phyloP scores from a whole-genome alignment of 2,329 filamentous ascomycete genomes.

The Diaporthe eres region DNA sequence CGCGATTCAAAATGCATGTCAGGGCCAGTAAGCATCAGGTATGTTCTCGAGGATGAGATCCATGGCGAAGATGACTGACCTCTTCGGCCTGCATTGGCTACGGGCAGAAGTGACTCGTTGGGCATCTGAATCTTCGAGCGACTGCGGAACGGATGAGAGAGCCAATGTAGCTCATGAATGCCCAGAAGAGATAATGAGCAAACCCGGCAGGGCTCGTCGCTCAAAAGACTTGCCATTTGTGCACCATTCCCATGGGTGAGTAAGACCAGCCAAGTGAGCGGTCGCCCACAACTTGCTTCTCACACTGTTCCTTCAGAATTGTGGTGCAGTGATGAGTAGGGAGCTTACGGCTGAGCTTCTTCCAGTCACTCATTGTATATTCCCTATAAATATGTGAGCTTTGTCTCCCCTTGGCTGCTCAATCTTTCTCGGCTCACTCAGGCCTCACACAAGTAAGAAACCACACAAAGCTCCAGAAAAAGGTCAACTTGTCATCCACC shows the following conservation, averaged over 20 bases:
- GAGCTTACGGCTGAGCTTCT: not conserved
- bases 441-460: not conserved
- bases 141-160: no score
- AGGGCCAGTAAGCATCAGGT: not conserved
- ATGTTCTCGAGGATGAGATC: accelerated
- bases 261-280: not conserved
- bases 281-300: no score
- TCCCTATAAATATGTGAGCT: not conserved
- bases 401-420: not conserved
- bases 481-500: no score
- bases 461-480: no score
- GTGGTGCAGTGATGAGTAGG: not conserved
- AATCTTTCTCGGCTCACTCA: not conserved
- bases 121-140: no score
- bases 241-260: not conserved
- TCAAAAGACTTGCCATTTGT: no score
- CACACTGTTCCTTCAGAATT: not conserved
- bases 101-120: no score
- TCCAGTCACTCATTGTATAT: not conserved
- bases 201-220: no score
- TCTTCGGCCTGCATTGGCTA: not conserved
- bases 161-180: no score
- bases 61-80: no score
- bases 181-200: no score
- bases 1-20: not conserved